Base-by-base conservation (phyloP, 2,329 filamentous ascomycete genomes). In the Phaeophleospora eucalypticola region DNA sequence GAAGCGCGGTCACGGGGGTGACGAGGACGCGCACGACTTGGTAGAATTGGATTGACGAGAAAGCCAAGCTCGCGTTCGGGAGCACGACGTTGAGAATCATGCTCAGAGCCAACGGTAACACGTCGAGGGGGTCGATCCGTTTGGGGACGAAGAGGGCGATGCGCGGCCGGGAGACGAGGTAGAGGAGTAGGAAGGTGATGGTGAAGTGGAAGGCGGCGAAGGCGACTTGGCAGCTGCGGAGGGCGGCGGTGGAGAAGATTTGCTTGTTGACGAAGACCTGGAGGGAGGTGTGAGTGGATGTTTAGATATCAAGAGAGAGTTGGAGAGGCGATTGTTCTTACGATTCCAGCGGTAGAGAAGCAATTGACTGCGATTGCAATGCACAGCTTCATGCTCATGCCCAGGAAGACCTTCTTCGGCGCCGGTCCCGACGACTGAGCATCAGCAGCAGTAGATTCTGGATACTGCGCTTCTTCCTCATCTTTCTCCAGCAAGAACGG, bases 11-110 rank as follows among this genome's bases (percentile, higher is more conserved):
- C 36, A 73, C 75, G 2, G 83, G 83, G 1, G 83, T 86, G 20
- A 86, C 73, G 10, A 86, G 71, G 48, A 86, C 83, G 18, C 82
- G 78, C 3, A 80, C 81, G 40, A 86, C 77, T 64, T 87, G 83
- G 65, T 86, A 86, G 63, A 86, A 86, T 35, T 81, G 82, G 35
- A 86, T 79, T 41, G 78, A 78, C 17, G 82, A 85, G 63, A 80
- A 84, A 21, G 82, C 82, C 36, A 87, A 71, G 1, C 81, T 84
- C 4, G 85, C 68, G 59, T 86, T 86, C 8, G 81, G 82, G 8
- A 86, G 71, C 52, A 86, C 81, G 61, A 86, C 81, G 64, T 86
- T 86, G 49, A 83, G 71, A 42, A 79, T 76, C 82, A 87, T 86
- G 58, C 81, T 77, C 21, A 82, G 59, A 2, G 81, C 79, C n/a